phyloP scores from a whole-genome alignment of 2,329 filamentous ascomycete species.

The Penicillium sp. region DNA sequence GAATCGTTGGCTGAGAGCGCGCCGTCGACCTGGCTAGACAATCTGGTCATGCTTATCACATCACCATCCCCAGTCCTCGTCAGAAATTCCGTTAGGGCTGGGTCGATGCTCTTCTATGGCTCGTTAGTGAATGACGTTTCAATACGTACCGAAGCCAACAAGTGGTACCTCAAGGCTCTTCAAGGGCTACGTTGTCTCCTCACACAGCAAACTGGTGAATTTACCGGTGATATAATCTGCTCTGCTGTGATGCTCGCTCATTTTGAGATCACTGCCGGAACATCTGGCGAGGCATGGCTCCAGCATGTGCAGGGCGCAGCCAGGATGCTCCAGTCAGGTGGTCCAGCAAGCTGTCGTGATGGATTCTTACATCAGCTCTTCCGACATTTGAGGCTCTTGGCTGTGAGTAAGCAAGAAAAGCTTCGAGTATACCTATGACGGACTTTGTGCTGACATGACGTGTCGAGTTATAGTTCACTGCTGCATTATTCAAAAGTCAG shows the following conservation, averaged over 20 bases:
- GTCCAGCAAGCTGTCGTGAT: constrained; percentile 5
- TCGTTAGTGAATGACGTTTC: constrained; percentile 5
- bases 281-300: constrained; percentile 6
- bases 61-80: neutral
- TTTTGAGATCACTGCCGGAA: constrained; percentile 7
- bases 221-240: constrained; percentile 4
- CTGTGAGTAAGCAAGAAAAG: neutral
- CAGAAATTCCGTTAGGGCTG: constrained; percentile 5
- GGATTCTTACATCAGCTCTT: constrained; percentile 11
- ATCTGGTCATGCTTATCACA: neutral
- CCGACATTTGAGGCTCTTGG: constrained; percentile 10
- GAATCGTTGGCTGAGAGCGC: neutral
- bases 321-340: constrained; percentile 4
- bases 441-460: neutral
- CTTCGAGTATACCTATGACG: neutral
- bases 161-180: constrained; percentile 8
- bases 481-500: constrained; percentile 5
- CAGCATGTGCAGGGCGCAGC: constrained; percentile 11
- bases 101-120: constrained; percentile 13
- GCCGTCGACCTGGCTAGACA: constrained; percentile 8
- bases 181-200: constrained; percentile 2
- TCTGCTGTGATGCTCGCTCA: constrained; percentile 13
- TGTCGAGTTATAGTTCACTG: constrained; percentile 2
- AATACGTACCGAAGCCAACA: constrained; percentile 10
- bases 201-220: neutral